Base-by-base conservation (phyloP, 2,329 filamentous ascomycete species). In the Metarhizium rileyi region DNA sequence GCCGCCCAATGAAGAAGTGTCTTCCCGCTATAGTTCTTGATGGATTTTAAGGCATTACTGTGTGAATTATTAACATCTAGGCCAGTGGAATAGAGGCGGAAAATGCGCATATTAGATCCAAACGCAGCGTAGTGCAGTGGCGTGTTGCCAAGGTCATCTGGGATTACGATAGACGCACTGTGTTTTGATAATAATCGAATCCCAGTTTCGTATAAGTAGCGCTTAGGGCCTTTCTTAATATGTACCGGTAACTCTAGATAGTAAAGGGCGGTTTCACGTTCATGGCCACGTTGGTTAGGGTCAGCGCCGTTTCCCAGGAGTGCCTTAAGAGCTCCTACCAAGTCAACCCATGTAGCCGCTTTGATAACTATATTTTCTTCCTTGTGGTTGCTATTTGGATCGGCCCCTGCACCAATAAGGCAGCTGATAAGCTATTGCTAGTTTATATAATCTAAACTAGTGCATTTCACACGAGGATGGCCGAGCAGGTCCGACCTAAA, bases 1-100 rank as follows among this genome's bases (percentile, higher is more conserved):
- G 61, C 61, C 2, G 62, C 61, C 35, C 53, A 64, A 47, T 64
- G 61, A 2, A 66, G 47, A 2, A 63, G 35, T 1, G 57, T 60
- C 49, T 65, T 61, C 3, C 56, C 53, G 18, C 55, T 40, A 2
- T 42, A 3, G 41, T 59, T 64, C 9, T 8, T 48, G 20, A 38
- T 56, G 23, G 22, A 33, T 8, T 50, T 20, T 7, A 52, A 44
- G 38, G 27, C 48, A 28, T 27, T 51, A 12, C 14, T 40, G 20
- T 8, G 16, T 27, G 2, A 9, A 42, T 7, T 40, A 9, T 49
- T 20, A 9, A 38, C 35, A 23, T 48, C 25, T 12, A 47, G 47
- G 6, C 49, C 38, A 12, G 47, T 50, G 7, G 59, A 48, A 41
- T 55, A 61, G 12, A 61, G 53, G 33, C 44, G 42, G 38, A 59